Conservation (phyloP, 352 stramenopile species). For the Pythium aristosporum region DNA sequence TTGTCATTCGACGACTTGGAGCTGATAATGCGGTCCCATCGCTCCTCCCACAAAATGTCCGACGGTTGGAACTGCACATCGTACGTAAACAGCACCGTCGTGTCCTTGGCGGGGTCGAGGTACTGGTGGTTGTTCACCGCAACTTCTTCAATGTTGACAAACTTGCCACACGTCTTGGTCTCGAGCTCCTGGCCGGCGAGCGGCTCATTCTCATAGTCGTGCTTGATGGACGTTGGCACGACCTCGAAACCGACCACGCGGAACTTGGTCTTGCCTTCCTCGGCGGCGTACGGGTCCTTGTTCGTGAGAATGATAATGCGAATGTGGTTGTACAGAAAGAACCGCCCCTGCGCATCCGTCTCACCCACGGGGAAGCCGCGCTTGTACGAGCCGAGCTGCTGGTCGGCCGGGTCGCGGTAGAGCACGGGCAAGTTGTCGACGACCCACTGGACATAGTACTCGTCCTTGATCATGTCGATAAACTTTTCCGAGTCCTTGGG, state of each 20-base stretch:
- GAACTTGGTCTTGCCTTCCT: conserved; percentile 63
- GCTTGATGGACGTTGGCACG: conserved; percentile 93
- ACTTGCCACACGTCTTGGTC: conserved; percentile 85
- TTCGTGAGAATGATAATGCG: conserved; percentile 94
- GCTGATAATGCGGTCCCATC: conserved; percentile 99
- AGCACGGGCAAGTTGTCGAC: conserved; percentile 91
- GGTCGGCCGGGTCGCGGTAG: conserved; percentile 77
- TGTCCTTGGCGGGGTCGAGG: conserved; percentile 59
- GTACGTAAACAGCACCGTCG: conserved; percentile 98
- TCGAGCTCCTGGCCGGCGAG: conserved; percentile 76
- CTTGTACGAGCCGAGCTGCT: conserved; percentile 79
- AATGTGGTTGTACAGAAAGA: conserved; percentile 98
- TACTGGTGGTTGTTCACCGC: conserved; percentile 86
- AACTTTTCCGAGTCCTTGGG: conserved; percentile 79
- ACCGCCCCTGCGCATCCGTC: conserved; percentile 87
- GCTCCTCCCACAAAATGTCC: conserved; percentile 94
- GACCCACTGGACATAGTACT: conserved; percentile 95
- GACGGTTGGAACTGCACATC: conserved; percentile 96
- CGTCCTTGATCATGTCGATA: conserved; percentile 91
- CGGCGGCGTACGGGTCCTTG: conserved; percentile 74
- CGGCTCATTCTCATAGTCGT: conserved; percentile 89
- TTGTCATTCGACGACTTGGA: conserved; percentile 95
- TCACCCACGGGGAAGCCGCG: conserved; percentile 93
- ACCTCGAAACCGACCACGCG: conserved; percentile 97
- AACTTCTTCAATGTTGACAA: conserved; percentile 84